These are phyloP conservation scores for Podospora conica DNA, from an alignment of 495 filamentous ascomycete genomes.

Conservation along the genomic window DNA sequence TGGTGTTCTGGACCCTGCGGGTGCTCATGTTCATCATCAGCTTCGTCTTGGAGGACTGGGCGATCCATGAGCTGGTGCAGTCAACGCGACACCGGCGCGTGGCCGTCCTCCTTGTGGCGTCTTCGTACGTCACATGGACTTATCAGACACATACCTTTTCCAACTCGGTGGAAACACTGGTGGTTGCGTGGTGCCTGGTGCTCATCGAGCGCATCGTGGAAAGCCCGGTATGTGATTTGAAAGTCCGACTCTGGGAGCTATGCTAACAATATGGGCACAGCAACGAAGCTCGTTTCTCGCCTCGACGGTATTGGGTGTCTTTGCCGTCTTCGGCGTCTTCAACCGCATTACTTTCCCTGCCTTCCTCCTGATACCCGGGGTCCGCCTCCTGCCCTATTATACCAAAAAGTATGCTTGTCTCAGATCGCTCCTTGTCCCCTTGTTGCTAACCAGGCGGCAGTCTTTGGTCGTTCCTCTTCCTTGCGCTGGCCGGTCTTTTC, in stretches of 20 bases:
- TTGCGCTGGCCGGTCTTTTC: constrained; percentile 52
- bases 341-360: constrained; percentile 97
- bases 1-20: constrained; percentile 83
- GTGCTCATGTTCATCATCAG: constrained; percentile 86
- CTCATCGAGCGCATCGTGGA: constrained; percentile 77
- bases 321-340: constrained; percentile 80
- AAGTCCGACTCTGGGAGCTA: neutral
- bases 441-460: constrained; percentile 40
- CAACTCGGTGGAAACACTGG: constrained; percentile 89
- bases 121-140: constrained; percentile 97
- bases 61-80: constrained; percentile 80
- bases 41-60: constrained; percentile 97
- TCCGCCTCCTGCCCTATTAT: constrained; percentile 81
- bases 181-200: constrained; percentile 86
- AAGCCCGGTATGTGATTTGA: constrained; percentile 53
- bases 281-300: constrained; percentile 68
- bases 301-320: constrained; percentile 67
- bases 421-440: neutral
- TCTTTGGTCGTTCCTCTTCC: constrained; percentile 59
- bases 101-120: constrained; percentile 76
- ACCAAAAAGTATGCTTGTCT: constrained; percentile 57
- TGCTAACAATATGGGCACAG: constrained; percentile 34
- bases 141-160: constrained; percentile 99
- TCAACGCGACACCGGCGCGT: constrained; percentile 63
- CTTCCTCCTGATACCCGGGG: constrained; percentile 72